These are phyloP conservation scores for Colletotrichum lupini DNA, from an alignment of 2,329 filamentous ascomycete genomes.

Conservation along the genomic window DNA sequence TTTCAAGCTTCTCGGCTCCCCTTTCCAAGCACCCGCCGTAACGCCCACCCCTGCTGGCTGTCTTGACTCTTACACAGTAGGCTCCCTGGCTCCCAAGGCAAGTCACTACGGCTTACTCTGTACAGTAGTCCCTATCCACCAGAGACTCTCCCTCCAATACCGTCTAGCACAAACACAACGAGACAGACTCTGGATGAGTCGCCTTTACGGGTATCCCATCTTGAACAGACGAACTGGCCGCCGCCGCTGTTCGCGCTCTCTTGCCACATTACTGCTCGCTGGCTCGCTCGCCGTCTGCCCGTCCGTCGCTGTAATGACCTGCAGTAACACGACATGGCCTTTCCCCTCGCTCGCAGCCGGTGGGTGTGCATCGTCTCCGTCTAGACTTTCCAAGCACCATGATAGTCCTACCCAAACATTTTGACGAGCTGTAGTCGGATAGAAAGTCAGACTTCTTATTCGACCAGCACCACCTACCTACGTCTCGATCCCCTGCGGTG, in stretches of 20 bases:
- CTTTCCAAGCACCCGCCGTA: conserved; percentile 9
- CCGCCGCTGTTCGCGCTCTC: conserved; percentile 2
- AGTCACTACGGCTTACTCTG: background rate
- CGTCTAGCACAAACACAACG: background rate
- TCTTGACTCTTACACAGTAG: background rate
- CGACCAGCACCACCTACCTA: background rate
- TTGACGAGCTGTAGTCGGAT: background rate
- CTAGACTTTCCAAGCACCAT: background rate
- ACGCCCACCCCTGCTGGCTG: conserved; percentile 10
- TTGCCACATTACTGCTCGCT: background rate
- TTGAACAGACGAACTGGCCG: conserved; percentile 4
- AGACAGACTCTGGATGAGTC: background rate
- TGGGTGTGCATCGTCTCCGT: background rate
- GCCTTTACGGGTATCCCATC: too few relatives aligned
- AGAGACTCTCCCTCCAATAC: background rate
- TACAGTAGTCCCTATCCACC: conserved; percentile 7
- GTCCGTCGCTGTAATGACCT: conserved; percentile 3
- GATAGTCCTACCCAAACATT: background rate
- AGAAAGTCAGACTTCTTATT: background rate
- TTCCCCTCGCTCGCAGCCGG: too few relatives aligned
- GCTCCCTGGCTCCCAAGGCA: background rate
- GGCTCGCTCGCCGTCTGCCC: background rate
- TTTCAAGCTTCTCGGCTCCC: conserved; percentile 28
- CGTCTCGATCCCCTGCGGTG: background rate
- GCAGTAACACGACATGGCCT: conserved; percentile 19